Evolutionary conservation across 129 eudicot species (phyloP).

Genomic region (Ambrosia artemisiifolia): DNA sequence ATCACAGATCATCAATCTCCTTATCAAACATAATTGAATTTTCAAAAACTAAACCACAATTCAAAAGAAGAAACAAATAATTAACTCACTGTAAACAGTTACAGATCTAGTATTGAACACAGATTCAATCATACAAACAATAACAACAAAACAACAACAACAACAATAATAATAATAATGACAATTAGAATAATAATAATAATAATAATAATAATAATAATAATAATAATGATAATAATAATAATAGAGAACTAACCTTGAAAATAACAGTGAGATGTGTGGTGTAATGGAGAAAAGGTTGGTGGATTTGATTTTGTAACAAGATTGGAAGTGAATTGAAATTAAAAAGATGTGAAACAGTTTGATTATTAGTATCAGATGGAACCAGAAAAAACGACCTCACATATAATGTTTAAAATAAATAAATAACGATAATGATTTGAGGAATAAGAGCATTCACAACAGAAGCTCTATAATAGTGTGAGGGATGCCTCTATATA

Average conservation of each 20-base stretch:
- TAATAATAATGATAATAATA: not conserved
- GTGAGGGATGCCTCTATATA: too few species aligned
- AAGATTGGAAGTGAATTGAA: slow-evolving; percentile 2
- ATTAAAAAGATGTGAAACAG: not conserved
- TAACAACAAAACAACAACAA: not conserved
- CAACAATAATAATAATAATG: too few species aligned
- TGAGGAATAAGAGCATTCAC: too few species aligned
- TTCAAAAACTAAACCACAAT: slow-evolving; percentile 5
- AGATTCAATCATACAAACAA: not conserved
- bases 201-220: not conserved
- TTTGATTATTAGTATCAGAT: not conserved
- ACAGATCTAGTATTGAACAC: not conserved
- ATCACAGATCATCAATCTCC: slow-evolving; percentile 16
- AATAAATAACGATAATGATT: too few species aligned
- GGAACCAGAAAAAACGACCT: slow-evolving; percentile 18
- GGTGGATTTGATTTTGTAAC: not conserved
- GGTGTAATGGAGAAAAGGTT: slow-evolving; percentile 7
- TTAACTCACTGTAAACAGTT: not conserved
- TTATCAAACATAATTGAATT: not conserved
- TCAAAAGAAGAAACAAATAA: not conserved
- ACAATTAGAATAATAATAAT: not conserved
- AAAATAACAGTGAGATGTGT: slow-evolving; percentile 10
- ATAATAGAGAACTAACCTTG: slow-evolving; percentile 21
- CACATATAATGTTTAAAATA: too few species aligned
- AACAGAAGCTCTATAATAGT: too few species aligned